Evolutionary conservation across 495 filamentous ascomycete genomes (phyloP).

Genomic region (Glonium stellatum): DNA sequence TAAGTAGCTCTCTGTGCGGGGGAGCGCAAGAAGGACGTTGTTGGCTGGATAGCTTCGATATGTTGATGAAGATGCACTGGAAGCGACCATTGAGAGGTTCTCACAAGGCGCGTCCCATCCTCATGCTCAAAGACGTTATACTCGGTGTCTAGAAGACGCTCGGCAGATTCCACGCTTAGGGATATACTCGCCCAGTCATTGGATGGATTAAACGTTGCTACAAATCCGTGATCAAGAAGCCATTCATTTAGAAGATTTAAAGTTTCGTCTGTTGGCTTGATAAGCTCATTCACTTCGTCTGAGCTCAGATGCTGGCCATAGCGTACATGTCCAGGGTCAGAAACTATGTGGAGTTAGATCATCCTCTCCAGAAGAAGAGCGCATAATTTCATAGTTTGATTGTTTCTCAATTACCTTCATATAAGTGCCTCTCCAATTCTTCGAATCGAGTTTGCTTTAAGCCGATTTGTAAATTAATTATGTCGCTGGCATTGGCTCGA

Average conservation of each 20-base stretch:
- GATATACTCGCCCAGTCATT: constrained; percentile 40
- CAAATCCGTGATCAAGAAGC: constrained; percentile 38
- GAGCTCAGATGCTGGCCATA: constrained; percentile 40
- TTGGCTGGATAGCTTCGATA: constrained; percentile 61
- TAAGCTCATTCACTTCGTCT: constrained; percentile 37
- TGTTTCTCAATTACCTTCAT: constrained; percentile 35
- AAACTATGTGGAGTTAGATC: constrained; percentile 32
- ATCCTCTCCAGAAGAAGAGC: not conserved
- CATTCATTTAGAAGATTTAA: constrained; percentile 37
- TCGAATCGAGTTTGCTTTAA: constrained; percentile 41
- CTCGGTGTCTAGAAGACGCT: constrained; percentile 40
- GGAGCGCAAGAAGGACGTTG: constrained; percentile 52
- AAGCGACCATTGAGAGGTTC: constrained; percentile 46
- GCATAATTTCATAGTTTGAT: not conserved
- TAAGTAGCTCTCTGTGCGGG: constrained; percentile 11
- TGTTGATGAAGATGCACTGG: constrained; percentile 48
- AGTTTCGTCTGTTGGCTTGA: constrained; percentile 35
- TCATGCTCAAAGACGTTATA: constrained; percentile 40
- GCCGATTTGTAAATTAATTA: constrained; percentile 39
- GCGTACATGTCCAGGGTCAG: constrained; percentile 39
- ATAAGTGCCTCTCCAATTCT: constrained; percentile 39
- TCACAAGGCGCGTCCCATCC: constrained; percentile 36
- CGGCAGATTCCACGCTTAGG: constrained; percentile 35
- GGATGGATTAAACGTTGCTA: constrained; percentile 27
- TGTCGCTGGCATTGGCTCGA: constrained; percentile 38